A percentile compares a stretch with the other conserved stretches of the same genome.
These are phyloP conservation scores for Coemansia sp. DNA, from an alignment of 192 early-diverging fungal species.

Conservation along the genomic window DNA sequence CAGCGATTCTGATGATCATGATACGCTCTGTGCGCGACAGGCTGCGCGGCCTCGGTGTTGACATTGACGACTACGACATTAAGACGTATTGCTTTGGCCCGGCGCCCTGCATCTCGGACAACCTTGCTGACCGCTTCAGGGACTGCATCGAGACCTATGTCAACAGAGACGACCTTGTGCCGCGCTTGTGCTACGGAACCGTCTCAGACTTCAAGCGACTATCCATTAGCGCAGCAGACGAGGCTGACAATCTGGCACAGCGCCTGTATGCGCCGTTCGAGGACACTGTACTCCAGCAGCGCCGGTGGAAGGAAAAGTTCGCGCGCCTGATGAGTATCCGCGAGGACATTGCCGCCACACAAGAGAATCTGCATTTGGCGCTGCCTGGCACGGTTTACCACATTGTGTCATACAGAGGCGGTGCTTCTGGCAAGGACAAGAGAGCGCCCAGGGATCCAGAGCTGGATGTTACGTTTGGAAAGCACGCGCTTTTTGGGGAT, in stretches of 20 bases:
- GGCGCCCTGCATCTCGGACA: constrained; percentile 58
- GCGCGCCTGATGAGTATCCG: constrained; percentile 38
- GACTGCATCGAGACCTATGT: constrained; percentile 66
- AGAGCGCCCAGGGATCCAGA: constrained; percentile 17
- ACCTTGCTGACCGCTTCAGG: constrained; percentile 58
- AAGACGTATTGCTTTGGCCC: constrained; percentile 60
- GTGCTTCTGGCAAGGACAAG: constrained; percentile 17
- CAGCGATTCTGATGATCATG: constrained; percentile 75
- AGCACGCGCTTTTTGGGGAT: constrained; percentile 42
- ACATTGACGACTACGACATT: constrained; percentile 29
- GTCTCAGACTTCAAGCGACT: constrained; percentile 64
- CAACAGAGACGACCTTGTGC: constrained; percentile 65
- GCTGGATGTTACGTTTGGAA: constrained; percentile 42
- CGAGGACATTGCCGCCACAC: constrained; percentile 27
- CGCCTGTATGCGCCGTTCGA: constrained; percentile 54
- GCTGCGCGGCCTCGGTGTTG: constrained; percentile 34
- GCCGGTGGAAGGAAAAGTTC: constrained; percentile 51
- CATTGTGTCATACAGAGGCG: constrained; percentile 39
- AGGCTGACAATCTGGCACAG: constrained; percentile 55
- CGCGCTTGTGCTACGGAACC: constrained; percentile 66
- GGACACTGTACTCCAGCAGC: constrained; percentile 34
- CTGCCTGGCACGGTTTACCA: constrained; percentile 53
- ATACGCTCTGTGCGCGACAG: constrained; percentile 58
- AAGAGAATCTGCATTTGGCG: constrained; percentile 50
- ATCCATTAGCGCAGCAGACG: constrained; percentile 60